Conservation (phyloP, 306 rosid species). For the Quercus dentata region DNA sequence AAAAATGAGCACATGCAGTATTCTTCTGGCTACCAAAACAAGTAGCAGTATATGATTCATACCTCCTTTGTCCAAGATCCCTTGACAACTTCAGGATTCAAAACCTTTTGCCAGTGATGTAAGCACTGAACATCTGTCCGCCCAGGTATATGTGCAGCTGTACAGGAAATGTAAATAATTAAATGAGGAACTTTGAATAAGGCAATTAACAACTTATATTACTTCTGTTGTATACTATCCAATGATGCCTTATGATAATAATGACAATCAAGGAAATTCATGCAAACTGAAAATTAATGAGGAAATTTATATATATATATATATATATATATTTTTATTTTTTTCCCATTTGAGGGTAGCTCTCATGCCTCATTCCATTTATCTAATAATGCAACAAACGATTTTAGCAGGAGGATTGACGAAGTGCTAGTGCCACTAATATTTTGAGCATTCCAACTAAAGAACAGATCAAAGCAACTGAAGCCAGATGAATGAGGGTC, state of each 20-base stretch:
- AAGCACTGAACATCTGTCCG: slow-evolving; percentile 48
- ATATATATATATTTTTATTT: too few relatives aligned
- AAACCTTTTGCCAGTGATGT: slow-evolving; percentile 63
- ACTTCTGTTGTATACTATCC: neutral
- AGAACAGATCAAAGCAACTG: neutral
- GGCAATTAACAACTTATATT: neutral
- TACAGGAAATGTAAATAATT: neutral
- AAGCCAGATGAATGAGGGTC: neutral
- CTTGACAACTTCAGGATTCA: slow-evolving; percentile 54
- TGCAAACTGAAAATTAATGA: neutral
- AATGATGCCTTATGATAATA: neutral
- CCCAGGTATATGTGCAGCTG: slow-evolving; percentile 49
- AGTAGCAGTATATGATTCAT: neutral
- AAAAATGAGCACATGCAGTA: neutral
- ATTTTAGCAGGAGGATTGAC: neutral
- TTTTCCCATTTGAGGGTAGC: neutral
- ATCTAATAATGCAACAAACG: neutral
- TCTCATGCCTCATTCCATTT: neutral
- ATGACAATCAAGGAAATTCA: neutral
- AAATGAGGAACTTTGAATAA: neutral
- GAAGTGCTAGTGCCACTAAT: neutral
- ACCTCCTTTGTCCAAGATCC: slow-evolving; percentile 71
- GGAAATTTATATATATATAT: neutral
- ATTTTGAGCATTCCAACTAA: neutral
- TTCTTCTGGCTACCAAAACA: neutral